These are phyloP conservation scores for Alnus glutinosa DNA, from an alignment of 306 rosid species.

Conservation along the genomic window DNA sequence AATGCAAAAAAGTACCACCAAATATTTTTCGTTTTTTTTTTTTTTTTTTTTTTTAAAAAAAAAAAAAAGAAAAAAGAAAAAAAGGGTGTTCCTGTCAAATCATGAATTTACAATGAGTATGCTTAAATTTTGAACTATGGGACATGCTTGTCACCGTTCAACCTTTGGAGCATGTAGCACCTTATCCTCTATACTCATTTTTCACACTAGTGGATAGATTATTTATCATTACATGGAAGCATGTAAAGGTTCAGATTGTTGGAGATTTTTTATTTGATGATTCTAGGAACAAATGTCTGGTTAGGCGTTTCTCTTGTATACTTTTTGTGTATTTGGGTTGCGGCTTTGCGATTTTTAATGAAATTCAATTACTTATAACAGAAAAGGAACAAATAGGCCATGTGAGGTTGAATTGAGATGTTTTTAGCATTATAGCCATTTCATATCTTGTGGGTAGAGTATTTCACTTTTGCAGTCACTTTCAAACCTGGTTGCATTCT, in stretches of 20 bases:
- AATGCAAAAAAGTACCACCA: not conserved
- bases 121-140: not conserved
- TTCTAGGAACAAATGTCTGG: not conserved
- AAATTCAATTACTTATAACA: too few relatives aligned
- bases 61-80: too few relatives aligned
- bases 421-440: not conserved
- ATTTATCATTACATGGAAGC: not conserved
- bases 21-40: too few relatives aligned
- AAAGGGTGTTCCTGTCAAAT: not conserved
- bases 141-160: not conserved
- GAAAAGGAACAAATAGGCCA: not conserved
- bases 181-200: too few relatives aligned
- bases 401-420: not conserved
- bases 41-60: not conserved
- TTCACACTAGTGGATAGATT: not conserved
- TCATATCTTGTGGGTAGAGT: not conserved
- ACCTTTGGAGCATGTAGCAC: not conserved
- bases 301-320: too few relatives aligned
- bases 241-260: not conserved
- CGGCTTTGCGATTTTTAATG: too few relatives aligned
- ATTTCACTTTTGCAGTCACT: not conserved
- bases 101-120: not conserved
- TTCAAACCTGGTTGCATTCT: not conserved
- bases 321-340: too few relatives aligned
- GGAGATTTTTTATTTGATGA: not conserved